A percentile compares a stretch with the other conserved stretches of the same genome.
Evolutionary conservation across 768 basidiomycete species (phyloP).

Genomic region (Boletus rubroflammeus): DNA sequence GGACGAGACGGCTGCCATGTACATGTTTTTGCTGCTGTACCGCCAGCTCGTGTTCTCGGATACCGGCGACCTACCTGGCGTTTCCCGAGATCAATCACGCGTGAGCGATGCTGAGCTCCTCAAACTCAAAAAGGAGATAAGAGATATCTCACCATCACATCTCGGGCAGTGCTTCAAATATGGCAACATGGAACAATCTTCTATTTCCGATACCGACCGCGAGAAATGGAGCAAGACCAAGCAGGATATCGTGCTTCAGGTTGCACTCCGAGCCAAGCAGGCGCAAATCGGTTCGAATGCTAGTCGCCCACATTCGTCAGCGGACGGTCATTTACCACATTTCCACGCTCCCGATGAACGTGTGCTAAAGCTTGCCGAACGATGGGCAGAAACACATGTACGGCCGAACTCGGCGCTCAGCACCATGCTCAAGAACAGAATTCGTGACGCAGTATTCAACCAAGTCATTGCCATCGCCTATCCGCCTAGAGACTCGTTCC

Average conservation of each 20-base stretch:
- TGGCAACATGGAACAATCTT: conserved; percentile 23
- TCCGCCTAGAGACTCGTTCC: conserved; percentile 41
- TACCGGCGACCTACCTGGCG: conserved; percentile 29
- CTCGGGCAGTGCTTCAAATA: conserved; percentile 57
- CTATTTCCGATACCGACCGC: conserved; percentile 36
- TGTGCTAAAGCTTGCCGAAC: conserved; percentile 57
- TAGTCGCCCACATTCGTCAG: conserved; percentile 24
- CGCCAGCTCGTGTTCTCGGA: conserved; percentile 65
- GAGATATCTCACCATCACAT: conserved; percentile 56
- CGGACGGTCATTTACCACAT: conserved; percentile 22
- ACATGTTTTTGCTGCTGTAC: conserved; percentile 79
- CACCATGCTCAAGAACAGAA: conserved; percentile 55
- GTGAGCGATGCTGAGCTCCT: conserved; percentile 52
- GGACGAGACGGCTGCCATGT: conserved; percentile 67
- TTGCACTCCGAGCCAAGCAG: conserved; percentile 65
- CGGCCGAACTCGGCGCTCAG: conserved; percentile 56
- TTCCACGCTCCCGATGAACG: conserved; percentile 44
- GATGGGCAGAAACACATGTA: conserved; percentile 71
- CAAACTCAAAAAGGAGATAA: conserved; percentile 70
- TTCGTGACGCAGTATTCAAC: conserved; percentile 61
- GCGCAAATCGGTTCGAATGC: conserved; percentile 30
- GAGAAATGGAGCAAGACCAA: conserved; percentile 55
- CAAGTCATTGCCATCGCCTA: conserved; percentile 53
- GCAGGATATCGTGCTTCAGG: conserved; percentile 69
- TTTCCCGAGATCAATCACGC: conserved; percentile 33